Conservation (phyloP, 2,329 filamentous ascomycete genomes). For the Phoma sp. region DNA sequence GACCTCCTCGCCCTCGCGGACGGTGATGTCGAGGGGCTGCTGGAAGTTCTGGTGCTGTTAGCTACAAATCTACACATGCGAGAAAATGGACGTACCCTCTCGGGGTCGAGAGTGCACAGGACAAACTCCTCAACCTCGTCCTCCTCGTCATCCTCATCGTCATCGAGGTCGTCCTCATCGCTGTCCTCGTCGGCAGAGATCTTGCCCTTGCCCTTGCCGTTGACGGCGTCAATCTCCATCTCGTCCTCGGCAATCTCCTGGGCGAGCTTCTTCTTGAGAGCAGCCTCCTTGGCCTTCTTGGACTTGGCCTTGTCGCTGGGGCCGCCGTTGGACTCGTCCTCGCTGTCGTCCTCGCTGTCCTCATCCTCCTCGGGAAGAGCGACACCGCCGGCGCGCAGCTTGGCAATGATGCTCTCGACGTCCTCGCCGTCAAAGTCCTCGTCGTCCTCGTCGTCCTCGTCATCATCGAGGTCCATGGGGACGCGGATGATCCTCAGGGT, state of each 20-base stretch:
- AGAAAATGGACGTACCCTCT: conserved; percentile 73
- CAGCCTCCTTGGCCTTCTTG: conserved; percentile 83
- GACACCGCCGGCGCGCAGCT: conserved; percentile 42
- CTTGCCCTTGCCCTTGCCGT: conserved; percentile 62
- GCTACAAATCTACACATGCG: conserved; percentile 21
- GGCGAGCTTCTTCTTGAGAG: conserved; percentile 79
- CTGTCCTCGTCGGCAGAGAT: conserved; percentile 75
- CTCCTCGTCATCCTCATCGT: conserved; percentile 51
- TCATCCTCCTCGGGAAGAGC: conserved; percentile 46
- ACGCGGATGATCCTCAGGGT: conserved; percentile 91
- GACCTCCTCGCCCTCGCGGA: conserved; percentile 86
- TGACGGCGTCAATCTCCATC: conserved; percentile 72
- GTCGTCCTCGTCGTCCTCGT: conserved; percentile 62
- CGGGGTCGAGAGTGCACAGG: conserved; percentile 92
- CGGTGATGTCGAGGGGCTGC: conserved; percentile 91
- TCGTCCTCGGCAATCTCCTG: conserved; percentile 73
- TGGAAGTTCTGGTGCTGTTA: conserved; percentile 77
- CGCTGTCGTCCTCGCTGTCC: conserved; percentile 54
- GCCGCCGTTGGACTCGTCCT: conserved; percentile 80
- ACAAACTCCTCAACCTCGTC: conserved; percentile 85
- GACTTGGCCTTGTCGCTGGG: conserved; percentile 91
- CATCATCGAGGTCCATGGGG: conserved; percentile 65
- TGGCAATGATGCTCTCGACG: conserved; percentile 50
- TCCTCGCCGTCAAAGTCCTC: conserved; percentile 56
- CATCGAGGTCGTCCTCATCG: conserved; percentile 55